Percentiles rank a stretch among this genome's conserved stretches.
These are phyloP conservation scores for Crotalaria pallida DNA, from an alignment of 306 rosid species.

Conservation along the genomic window DNA sequence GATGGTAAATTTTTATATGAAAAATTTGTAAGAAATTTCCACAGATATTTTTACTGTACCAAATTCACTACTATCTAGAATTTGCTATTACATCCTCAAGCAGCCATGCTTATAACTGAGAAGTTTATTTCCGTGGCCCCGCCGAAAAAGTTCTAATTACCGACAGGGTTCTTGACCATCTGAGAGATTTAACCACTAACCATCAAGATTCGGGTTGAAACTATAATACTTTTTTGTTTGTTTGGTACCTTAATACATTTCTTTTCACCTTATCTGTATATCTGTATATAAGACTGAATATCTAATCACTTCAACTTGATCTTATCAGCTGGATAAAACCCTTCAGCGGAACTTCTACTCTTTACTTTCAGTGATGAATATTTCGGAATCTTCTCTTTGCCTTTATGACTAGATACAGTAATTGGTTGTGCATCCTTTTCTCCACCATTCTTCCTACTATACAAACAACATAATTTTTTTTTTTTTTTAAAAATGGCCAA, in stretches of 20 bases:
- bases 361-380: conserved; percentile 4
- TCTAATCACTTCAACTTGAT: conserved; percentile 28
- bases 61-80: neutral
- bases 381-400: conserved; percentile 27
- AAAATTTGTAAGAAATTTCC: neutral
- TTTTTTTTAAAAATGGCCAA: too few relatives aligned
- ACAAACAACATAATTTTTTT: neutral
- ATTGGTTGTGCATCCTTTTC: conserved; percentile 28
- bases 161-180: neutral
- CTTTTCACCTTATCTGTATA: neutral
- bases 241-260: neutral
- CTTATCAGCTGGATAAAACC: conserved; percentile 41
- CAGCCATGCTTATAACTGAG: neutral
- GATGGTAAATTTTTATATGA: too few relatives aligned
- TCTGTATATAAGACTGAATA: neutral
- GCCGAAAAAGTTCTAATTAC: neutral
- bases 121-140: neutral
- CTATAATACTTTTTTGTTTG: neutral
- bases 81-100: neutral
- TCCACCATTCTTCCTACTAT: conserved; percentile 27
- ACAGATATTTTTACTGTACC: neutral
- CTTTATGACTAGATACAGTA: conserved; percentile 15
- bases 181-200: neutral
- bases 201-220: neutral
- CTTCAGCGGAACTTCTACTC: conserved; percentile 15